phyloP scores from a whole-genome alignment of 257 asterid genomes.

The Leptodermis oblonga region DNA sequence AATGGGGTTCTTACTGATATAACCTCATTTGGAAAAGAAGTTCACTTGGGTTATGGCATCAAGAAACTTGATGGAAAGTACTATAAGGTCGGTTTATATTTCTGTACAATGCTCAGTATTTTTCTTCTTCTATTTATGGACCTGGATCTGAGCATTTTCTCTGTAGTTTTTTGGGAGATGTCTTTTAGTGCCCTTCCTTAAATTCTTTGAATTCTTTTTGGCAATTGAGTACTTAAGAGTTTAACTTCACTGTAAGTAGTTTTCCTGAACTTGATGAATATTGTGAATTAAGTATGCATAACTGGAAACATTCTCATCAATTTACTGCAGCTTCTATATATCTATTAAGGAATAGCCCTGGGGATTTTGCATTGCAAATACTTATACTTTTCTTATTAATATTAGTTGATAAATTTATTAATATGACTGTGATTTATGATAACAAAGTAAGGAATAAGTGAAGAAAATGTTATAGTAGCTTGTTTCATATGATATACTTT shows the following conservation, averaged over 20 bases:
- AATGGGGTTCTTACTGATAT: conserved; percentile 70
- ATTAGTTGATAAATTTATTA: too few species aligned
- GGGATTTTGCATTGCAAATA: background rate
- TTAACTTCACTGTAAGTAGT: background rate
- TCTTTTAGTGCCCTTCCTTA: too few species aligned
- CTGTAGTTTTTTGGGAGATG: background rate
- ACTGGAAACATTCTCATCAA: background rate
- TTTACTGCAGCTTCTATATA: background rate
- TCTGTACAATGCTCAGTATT: too few species aligned
- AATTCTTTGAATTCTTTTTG: background rate
- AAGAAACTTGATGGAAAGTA: conserved; percentile 83
- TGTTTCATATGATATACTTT: too few species aligned
- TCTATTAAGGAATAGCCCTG: background rate
- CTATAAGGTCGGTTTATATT: conserved; percentile 47
- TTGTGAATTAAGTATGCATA: background rate
- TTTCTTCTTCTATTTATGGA: background rate
- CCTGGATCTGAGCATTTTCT: background rate
- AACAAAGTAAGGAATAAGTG: too few species aligned
- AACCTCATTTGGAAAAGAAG: conserved; percentile 41
- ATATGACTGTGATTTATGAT: too few species aligned
- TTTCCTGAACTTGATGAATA: background rate
- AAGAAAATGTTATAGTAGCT: too few species aligned
- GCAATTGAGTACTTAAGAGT: too few species aligned
- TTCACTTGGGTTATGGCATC: conserved; percentile 78
- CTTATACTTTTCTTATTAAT: too few species aligned